phyloP scores from a whole-genome alignment of 139 green algal species.

The Tetraselmis striata region DNA sequence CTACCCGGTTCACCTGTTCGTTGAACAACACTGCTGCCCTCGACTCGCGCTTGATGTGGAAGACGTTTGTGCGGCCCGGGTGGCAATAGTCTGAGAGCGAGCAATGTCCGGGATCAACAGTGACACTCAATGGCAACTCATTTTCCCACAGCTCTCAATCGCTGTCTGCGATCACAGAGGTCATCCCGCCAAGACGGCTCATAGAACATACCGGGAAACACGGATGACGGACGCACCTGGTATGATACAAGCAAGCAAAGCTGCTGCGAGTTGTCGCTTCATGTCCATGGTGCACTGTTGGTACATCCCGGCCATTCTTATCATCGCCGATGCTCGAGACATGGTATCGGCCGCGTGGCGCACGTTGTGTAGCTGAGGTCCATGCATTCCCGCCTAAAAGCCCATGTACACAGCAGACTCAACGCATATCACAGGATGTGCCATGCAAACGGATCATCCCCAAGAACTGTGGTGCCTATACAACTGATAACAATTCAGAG shows the following conservation, averaged over 20 bases:
- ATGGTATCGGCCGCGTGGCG: neutral
- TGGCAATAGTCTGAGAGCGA: neutral
- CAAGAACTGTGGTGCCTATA: no score
- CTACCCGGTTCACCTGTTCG: neutral
- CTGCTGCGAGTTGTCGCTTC: neutral
- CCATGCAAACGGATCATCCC: no score
- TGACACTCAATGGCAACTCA: no score
- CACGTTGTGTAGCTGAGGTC: neutral
- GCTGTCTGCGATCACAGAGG: no score
- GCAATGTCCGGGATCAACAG: neutral
- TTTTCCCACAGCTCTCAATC: no score
- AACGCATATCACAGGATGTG: no score
- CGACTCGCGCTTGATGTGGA: neutral
- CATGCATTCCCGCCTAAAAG: neutral
- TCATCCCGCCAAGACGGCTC: neutral
- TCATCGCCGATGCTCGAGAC: neutral
- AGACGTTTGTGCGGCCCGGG: neutral
- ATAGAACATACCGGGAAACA: neutral
- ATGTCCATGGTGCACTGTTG: neutral
- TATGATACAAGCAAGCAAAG: neutral
- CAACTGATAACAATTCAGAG: neutral
- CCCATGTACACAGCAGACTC: neutral
- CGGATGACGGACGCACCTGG: neutral
- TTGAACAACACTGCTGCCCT: neutral
- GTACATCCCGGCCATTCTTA: neutral